Evolutionary conservation across 768 basidiomycete genomes (phyloP), one percentile per base, ranked within the genome.

Genomic region (Neoboletus brunneissimus): DNA sequence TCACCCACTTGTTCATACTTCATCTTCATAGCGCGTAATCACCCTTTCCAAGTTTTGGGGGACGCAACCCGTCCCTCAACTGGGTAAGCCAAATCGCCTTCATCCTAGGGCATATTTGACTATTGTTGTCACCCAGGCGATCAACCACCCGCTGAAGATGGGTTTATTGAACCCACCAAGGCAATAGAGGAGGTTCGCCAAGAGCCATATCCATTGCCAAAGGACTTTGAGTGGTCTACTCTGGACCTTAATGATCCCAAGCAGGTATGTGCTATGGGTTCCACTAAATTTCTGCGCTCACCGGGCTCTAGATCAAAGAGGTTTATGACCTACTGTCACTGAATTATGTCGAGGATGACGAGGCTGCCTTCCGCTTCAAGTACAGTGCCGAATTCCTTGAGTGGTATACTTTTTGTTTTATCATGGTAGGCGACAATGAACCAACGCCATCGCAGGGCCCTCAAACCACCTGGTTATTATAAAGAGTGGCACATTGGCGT

Each of bases 401-500:
- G 69, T 99, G 97, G 97, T 91, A 61, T 25, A 75, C 46, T 12
- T 32, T 37, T n/a, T 48, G 42, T 40, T 54, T 16, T 18, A 51
- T 48, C 56, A 32, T 38, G 11, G n/a, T 1, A 25, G 6, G 25
- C 46, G 18, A n/a, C 37, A 10, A 43, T 18, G 6, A 5, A 37
- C 49, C 20, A 25, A 56, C 27, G 18, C 53, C 20, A 52, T 18
- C 46, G 5, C 55, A 97, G 95, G 95, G 96, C 96, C 10, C 77
- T 99, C 38, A 91, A 86, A 62, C 94, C 95, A 31, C 97, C 97
- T 25, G 95, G 94, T 2, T 98, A 94, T 70, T 76, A 84, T 66
- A 86, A 87, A 59, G 92, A 96, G 70, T 98, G 97, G 97, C 95
- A 98, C 68, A 74, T 98, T 54, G 97, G 95, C 32, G 94, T 99